Conservation (phyloP, 495 filamentous ascomycete genomes). For the Penicillium alfredii region DNA sequence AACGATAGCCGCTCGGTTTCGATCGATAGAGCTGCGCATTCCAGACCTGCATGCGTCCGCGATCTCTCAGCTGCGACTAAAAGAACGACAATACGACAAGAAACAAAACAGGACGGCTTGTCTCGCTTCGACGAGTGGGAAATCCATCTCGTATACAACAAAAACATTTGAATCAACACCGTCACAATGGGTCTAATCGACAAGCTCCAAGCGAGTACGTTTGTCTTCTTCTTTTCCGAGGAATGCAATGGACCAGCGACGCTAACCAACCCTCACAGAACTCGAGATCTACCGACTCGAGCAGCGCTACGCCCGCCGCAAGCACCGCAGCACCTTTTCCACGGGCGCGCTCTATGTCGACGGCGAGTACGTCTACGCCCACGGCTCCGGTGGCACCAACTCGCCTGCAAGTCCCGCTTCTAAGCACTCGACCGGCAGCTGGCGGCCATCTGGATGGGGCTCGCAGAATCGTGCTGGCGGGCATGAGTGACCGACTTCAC, state of each 20-base stretch:
- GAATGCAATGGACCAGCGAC: not conserved
- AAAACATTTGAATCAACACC: not conserved
- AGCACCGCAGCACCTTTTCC: slow-evolving; percentile 79
- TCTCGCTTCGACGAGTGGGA: no score
- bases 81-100: no score
- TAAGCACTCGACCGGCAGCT: slow-evolving; percentile 40
- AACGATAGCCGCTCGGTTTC: slow-evolving; percentile 9
- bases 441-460: slow-evolving; percentile 33
- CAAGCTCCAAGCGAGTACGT: slow-evolving; percentile 51
- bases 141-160: not conserved
- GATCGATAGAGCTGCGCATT: no score
- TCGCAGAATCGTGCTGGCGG: slow-evolving; percentile 29
- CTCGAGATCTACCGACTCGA: slow-evolving; percentile 89
- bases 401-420: slow-evolving; percentile 38
- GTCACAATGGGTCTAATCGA: slow-evolving; percentile 50
- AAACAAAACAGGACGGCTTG: no score
- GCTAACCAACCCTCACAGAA: slow-evolving; percentile 37
- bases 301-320: slow-evolving; percentile 82
- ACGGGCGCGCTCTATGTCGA: slow-evolving; percentile 84
- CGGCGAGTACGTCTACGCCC: slow-evolving; percentile 81
- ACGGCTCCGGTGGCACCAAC: slow-evolving; percentile 23
- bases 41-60: no score
- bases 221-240: slow-evolving; percentile 7
- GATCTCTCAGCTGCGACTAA: no score
- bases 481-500: slow-evolving; percentile 8